Base-by-base conservation (phyloP, 352 stramenopile species). In the Phytophthora macrochlamydospora region DNA sequence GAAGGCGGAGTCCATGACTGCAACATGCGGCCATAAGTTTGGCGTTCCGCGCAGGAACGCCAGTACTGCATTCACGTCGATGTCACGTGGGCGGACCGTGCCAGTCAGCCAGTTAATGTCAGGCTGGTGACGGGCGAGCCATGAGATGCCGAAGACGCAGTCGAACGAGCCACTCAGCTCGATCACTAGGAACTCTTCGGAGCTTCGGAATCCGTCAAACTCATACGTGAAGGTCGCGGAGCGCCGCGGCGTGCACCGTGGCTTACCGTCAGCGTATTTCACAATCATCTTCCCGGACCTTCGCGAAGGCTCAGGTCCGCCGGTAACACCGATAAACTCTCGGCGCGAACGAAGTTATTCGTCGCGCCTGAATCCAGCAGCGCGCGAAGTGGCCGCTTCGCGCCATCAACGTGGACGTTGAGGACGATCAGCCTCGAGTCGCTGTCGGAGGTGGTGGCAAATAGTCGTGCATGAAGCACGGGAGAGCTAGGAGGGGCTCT, bases 181-280 rank as follows among this genome's bases (percentile, higher is more conserved):
- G n/a, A 80, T 69, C 5, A 83, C 59, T 11, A 69, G 35, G 38
- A 83, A 79, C 0, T 72, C 59, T 11, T 73, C 61, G 2, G 24
- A 60, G 7, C 38, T 13, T 5, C 3, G 4, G 13, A 76, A 73
- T 1, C 60, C 65, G 24, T 75, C 69, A 33, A 77, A 54, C 32
- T 46, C 30, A 42, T 69, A 75, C 8, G 33, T 12, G 12, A 74
- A 56, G 28, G 33, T 52, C 5, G 51, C 53, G 0, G 56, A 63
- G 14, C 63, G 65, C 35, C 35, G 35, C 35, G 35, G 35, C 35
- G 35, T 11, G 6, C 35, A 11, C 35, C 35, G 35, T 11, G 35
- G 35, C 35, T 40, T 40, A 6, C 35, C 9, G 35, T 40, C 35
- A 11, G 35, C 35, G 9, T 40, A 40, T 11, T 40, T 40, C 6